Evolutionary conservation across 345 rosid species (phyloP), one percentile per base, ranked within the genome.

Genomic region (Citrus sp.): DNA sequence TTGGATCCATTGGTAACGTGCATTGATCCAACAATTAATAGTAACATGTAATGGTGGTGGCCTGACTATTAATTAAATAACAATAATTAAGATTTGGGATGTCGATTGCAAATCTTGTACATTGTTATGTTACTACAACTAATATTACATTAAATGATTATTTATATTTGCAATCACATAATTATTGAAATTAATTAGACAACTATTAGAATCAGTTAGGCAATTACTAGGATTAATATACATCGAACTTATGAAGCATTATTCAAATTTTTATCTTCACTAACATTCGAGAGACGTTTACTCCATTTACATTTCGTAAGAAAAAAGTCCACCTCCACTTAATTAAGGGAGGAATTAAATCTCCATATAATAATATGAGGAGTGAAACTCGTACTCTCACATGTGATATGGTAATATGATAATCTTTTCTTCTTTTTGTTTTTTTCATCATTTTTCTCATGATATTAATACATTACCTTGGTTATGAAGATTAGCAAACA

Each of bases 261-360:
- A 3, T 46, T 0, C 4, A 46, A 10, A 46, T 46, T 46, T 42
- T 46, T 3, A 46, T 10, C 0, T 0, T 46, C 2, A 46, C 1
- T 13, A 46, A 46, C 1, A 46, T 46, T 12, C 0, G 1, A 46
- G 0, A 3, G 0, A 46, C 3, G 1, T 46, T 0, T 42, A 42
- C 0, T 42, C 1, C 0, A 46, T 46, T 46, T 0, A 46, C 0
- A 46, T 46, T 46, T 46, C 1, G 0, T 13, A 13, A 12, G 0
- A 0, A 0, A 13, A 0, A 12, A 46, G 0, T 46, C 5, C 0
- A 0, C 0, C 16, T 3, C 5, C 0, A 46, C 18, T 13, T 12
- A 13, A 46, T 13, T 46, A 3, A 46, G 1, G 0, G 0, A 10
- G 0, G 1, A 46, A 46, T 46, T 46, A 46, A 46, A 0, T 46